Evolutionary conservation across 2,329 filamentous ascomycete genomes (phyloP).

Genomic region (Penicillium sp.): DNA sequence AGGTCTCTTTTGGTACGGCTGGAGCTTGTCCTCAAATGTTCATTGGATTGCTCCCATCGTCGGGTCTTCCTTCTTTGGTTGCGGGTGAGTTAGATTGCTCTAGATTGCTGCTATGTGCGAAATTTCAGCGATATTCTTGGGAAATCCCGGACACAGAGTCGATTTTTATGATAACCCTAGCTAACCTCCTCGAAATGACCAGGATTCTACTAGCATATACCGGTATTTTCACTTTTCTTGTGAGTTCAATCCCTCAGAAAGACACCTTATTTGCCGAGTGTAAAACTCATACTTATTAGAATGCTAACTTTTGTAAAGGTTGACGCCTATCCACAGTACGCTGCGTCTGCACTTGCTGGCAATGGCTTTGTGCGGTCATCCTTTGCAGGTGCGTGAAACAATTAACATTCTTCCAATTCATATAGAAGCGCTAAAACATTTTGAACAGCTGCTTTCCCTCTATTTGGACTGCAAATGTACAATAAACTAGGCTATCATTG

Average conservation of each 20-base stretch:
- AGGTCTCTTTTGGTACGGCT: constrained; percentile 83
- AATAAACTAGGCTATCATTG: constrained; percentile 6
- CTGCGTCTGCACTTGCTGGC: constrained; percentile 71
- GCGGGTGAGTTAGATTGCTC: background rate
- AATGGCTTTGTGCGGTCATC: constrained; percentile 73
- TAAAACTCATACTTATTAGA: constrained; percentile 71
- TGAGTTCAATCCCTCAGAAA: constrained; percentile 55
- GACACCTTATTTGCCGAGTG: no score
- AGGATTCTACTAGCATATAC: constrained; percentile 1
- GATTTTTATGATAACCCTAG: background rate
- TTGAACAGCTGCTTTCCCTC: background rate
- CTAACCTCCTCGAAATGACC: background rate
- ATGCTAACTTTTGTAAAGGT: background rate
- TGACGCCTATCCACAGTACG: constrained; percentile 70
- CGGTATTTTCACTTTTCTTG: constrained; percentile 43
- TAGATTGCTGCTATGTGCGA: background rate
- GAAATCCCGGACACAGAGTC: no score
- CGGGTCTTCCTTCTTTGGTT: constrained; percentile 1
- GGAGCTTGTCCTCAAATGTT: constrained; percentile 71
- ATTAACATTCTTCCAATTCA: background rate
- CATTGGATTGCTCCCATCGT: constrained; percentile 74
- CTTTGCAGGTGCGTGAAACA: constrained; percentile 13
- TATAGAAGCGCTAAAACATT: background rate
- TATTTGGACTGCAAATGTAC: background rate
- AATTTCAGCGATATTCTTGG: background rate